Base-by-base conservation (phyloP, 805 yeast species). In the Wickerhamiella qilinensis region DNA sequence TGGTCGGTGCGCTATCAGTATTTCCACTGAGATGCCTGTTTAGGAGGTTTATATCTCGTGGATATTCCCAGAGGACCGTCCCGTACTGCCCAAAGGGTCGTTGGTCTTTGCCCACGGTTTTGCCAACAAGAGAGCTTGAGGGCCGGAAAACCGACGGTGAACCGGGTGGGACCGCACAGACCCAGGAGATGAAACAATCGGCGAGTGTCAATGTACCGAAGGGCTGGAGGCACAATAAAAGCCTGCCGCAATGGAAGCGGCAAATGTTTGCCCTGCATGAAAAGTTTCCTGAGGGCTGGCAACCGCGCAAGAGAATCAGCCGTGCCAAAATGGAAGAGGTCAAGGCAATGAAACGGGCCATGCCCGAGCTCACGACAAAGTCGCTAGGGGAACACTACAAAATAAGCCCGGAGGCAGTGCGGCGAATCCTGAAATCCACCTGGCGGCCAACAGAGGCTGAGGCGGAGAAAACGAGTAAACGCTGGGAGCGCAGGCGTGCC, bases 381-480 rank as follows among this genome's bases (percentile, higher is more conserved):
- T 77, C 73, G 32, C 54, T 86, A 4, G 77, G 84, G 0, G 62
- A 68, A 24, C 68, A 68, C 51, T 85, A 78, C 57, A 62, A 68
- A 36, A 67, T 83, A 4, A 78, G 91, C 1, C 88, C 93, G 1
- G 93, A 85, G 47, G 81, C 86, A 0, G 69, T 85, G 2, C 63
- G 94, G 42, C 68, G 94, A 45, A 83, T 86, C 16, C 54, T 86
- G 46, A 75, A 73, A 52, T 75, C 88, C 4, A 72, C 67, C 29
- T 86, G 94, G 93, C 58, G 54, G 15, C 94, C 94, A 0, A 63
- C 56, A 3, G 66, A 60, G 1, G 66, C 64, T n/a, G 81, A 76
- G 42, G 67, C n/a, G n/a, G n/a, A n/a, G n/a, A n/a, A n/a, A n/a
- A n/a, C n/a, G n/a, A n/a, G n/a, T n/a, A n/a, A n/a, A n/a, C n/a